Base-by-base conservation (phyloP, 2,329 filamentous ascomycete genomes). In the Aspergillus tamarii region DNA sequence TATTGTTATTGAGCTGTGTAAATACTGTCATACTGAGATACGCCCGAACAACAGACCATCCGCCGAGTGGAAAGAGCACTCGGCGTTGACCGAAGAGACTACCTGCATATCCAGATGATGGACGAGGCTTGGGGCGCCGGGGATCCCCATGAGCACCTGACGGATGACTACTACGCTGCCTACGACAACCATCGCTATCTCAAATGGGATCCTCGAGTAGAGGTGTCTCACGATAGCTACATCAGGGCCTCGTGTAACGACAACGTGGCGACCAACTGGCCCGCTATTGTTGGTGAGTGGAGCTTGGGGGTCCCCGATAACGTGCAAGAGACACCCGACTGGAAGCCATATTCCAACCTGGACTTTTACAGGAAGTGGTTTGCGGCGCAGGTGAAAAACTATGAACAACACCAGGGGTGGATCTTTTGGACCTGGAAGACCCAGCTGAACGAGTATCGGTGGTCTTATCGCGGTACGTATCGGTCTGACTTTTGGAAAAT, bases 181-280 rank as follows among this genome's bases (percentile, higher is more conserved):
- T 89, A 83, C 68, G 86, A 89, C 70, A 82, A 87, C 70, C 87
- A 88, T 68, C 81, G 85, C 23, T 89, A 88, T 71, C 73, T 86
- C 30, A 88, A 87, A 69, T 89, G 82, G 77, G 82, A 57, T 54
- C 21, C 74, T 2, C 73, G 73, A 23, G 77, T 87, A 28, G 60
- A 75, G 1, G 75, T 79, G 0, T 80, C 77, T 8, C 80, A 87
- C 63, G 74, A 77, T 2, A 80, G 77, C 9, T 89, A 88, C 66
- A 78, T 89, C 46, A 61, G 70, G 2, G 78, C 81, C 3, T 84
- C 84, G 1, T 89, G 87, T 76, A 77, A 69, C 12, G 77, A 82
- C 60, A 75, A 84, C 66, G 80, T 82, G 23, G 74, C 76, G 52
- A 74, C 75, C 16, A 80, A 81, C 69, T 76, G 69, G 43, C 83